These are phyloP conservation scores for Phlegmacium glaucopus DNA, from an alignment of 768 basidiomycete genomes.

Conservation along the genomic window DNA sequence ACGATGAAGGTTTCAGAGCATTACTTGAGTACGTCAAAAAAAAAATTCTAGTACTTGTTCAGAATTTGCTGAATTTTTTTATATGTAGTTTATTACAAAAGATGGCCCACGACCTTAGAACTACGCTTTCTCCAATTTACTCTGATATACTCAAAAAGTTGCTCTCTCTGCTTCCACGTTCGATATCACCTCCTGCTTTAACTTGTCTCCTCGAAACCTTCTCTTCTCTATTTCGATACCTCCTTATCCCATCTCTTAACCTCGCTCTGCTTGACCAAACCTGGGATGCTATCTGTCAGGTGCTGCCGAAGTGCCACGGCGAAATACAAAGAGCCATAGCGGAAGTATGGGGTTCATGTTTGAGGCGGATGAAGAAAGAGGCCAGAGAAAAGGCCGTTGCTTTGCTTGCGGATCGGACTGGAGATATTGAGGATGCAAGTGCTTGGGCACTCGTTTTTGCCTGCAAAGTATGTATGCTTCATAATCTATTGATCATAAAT, in stretches of 20 bases:
- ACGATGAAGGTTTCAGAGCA: constrained; percentile 70
- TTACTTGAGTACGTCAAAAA: constrained; percentile 64
- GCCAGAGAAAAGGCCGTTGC: constrained; percentile 53
- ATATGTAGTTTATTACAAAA: constrained; percentile 67
- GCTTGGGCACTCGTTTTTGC: constrained; percentile 77
- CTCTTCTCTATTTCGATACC: constrained; percentile 65
- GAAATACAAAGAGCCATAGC: constrained; percentile 77
- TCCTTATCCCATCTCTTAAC: constrained; percentile 64
- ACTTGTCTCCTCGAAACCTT: constrained; percentile 66
- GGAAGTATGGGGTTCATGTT: constrained; percentile 82
- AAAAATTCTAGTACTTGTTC: not conserved
- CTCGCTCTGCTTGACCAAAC: constrained; percentile 52
- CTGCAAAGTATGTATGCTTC: constrained; percentile 58
- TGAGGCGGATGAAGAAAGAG: constrained; percentile 67
- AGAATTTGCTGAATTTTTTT: constrained; percentile 4
- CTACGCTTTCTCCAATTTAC: constrained; percentile 66
- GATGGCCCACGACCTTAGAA: constrained; percentile 76
- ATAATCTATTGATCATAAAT: not conserved
- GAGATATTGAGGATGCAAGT: constrained; percentile 55
- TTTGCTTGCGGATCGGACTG: constrained; percentile 49
- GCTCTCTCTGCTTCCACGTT: constrained; percentile 51
- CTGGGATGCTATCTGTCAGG: constrained; percentile 50
- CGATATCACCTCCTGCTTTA: constrained; percentile 58
- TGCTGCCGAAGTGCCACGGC: constrained; percentile 56
- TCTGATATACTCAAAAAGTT: constrained; percentile 50